Evolutionary conservation across 2,329 filamentous ascomycete genomes (phyloP).

Genomic region (Didymella lethalis): DNA sequence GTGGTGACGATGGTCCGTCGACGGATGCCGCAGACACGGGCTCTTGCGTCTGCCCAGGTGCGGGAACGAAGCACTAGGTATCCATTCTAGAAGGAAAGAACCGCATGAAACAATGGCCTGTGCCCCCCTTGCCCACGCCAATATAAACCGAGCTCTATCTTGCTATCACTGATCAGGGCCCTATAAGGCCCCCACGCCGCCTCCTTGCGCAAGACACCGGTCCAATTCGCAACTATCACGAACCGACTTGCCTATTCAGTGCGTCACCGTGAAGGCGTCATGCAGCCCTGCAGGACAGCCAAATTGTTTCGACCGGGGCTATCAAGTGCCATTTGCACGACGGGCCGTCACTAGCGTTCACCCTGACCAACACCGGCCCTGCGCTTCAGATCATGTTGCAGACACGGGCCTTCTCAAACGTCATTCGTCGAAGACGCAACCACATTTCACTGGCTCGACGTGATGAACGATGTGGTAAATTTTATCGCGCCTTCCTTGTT

Average conservation of each 20-base stretch:
- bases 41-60: slow-evolving; percentile 11
- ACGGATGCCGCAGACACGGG: slow-evolving; percentile 15
- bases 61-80: slow-evolving; percentile 19
- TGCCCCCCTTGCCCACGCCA: slow-evolving; percentile 6
- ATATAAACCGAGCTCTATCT: slow-evolving; percentile 7
- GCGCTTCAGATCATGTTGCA: slow-evolving; percentile 15
- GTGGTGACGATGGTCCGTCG: slow-evolving; percentile 10
- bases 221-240: neutral
- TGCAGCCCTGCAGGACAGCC: slow-evolving; percentile 7
- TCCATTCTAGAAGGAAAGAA: slow-evolving; percentile 20
- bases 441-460: slow-evolving; percentile 1
- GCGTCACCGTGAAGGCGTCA: slow-evolving; percentile 7
- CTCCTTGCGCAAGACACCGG: slow-evolving; percentile 7
- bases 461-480: slow-evolving; percentile 4
- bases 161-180: slow-evolving; percentile 4
- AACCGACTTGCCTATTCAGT: neutral
- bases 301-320: slow-evolving; percentile 10
- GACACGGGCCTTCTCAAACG: slow-evolving; percentile 13
- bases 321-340: slow-evolving; percentile 14
- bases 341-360: slow-evolving; percentile 17
- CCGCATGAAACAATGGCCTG: slow-evolving; percentile 18
- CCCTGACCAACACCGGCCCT: slow-evolving; percentile 14
- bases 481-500: neutral
- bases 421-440: slow-evolving; percentile 15
- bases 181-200: slow-evolving; percentile 5